A percentile compares a stretch with the other conserved stretches of the same genome.
phyloP scores from a whole-genome alignment of 1,284 basidiomycete genomes.

The Vanrija humicola region DNA sequence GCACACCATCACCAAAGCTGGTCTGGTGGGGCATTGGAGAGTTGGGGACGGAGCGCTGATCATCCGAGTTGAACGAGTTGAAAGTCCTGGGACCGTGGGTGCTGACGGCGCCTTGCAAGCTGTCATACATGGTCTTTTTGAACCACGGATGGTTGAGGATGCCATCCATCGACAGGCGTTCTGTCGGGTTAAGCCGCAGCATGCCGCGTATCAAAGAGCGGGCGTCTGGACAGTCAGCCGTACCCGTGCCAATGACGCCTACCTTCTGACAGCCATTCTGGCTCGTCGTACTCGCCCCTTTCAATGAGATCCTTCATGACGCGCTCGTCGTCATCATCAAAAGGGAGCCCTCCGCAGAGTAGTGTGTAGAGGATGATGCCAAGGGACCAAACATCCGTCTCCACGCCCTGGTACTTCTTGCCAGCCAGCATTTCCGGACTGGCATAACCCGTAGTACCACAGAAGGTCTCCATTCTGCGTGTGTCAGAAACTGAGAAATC shows the following conservation, averaged over 20 bases:
- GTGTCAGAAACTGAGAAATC: not conserved
- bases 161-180: conserved; percentile 73
- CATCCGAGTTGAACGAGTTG: conserved; percentile 18
- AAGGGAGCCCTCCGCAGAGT: conserved; percentile 88
- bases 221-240: conserved; percentile 58
- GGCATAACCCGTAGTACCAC: conserved; percentile 93
- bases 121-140: conserved; percentile 52
- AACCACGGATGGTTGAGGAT: conserved; percentile 93
- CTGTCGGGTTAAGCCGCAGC: conserved; percentile 71
- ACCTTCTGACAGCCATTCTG: conserved; percentile 85
- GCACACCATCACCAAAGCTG: not conserved
- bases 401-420: conserved; percentile 81
- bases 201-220: conserved; percentile 73
- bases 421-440: conserved; percentile 91
- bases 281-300: conserved; percentile 83
- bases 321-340: conserved; percentile 92
- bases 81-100: conserved; percentile 23
- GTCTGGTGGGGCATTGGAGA: conserved; percentile 9
- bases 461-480: conserved; percentile 78
- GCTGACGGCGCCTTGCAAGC: conserved; percentile 26
- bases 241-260: conserved; percentile 16
- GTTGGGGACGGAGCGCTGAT: conserved; percentile 2
- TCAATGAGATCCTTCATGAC: conserved; percentile 85
- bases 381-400: conserved; percentile 96
- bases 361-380: conserved; percentile 94